Evolutionary conservation across 257 asterid species (phyloP).

Genomic region (Vinca minor): DNA sequence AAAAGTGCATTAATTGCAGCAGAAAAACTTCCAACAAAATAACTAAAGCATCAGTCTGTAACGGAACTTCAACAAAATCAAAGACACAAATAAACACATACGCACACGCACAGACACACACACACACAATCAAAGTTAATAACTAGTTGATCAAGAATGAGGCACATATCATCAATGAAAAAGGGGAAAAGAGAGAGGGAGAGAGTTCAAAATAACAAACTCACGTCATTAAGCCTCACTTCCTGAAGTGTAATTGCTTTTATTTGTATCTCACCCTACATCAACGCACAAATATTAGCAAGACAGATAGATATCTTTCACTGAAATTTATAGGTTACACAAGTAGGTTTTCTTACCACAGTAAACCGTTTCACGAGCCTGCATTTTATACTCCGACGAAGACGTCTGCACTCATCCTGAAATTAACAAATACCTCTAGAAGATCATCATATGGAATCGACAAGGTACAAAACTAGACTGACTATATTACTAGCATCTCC

Average conservation of each 20-base stretch:
- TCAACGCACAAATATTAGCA: slow-evolving; percentile 9
- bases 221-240: slow-evolving; percentile 52
- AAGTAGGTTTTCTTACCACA: slow-evolving; percentile 47
- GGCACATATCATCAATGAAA: background rate
- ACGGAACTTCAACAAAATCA: background rate
- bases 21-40: background rate
- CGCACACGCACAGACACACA: background rate
- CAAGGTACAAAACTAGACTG: background rate
- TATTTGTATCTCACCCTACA: slow-evolving; percentile 64
- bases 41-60: background rate
- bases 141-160: background rate
- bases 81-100: slow-evolving; percentile 5
- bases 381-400: slow-evolving; percentile 72
- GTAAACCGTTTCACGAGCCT: slow-evolving; percentile 62
- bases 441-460: slow-evolving; percentile 3
- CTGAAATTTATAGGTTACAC: slow-evolving; percentile 1
- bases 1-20: background rate
- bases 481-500: background rate
- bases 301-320: slow-evolving; percentile 3
- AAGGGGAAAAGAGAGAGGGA: background rate
- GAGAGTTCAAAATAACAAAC: slow-evolving; percentile 3
- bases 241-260: slow-evolving; percentile 68
- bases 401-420: slow-evolving; percentile 77
- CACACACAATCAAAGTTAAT: background rate
- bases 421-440: slow-evolving; percentile 8